phyloP scores from a whole-genome alignment of 2,329 filamentous ascomycete genomes.

The Leptographium flavum region DNA sequence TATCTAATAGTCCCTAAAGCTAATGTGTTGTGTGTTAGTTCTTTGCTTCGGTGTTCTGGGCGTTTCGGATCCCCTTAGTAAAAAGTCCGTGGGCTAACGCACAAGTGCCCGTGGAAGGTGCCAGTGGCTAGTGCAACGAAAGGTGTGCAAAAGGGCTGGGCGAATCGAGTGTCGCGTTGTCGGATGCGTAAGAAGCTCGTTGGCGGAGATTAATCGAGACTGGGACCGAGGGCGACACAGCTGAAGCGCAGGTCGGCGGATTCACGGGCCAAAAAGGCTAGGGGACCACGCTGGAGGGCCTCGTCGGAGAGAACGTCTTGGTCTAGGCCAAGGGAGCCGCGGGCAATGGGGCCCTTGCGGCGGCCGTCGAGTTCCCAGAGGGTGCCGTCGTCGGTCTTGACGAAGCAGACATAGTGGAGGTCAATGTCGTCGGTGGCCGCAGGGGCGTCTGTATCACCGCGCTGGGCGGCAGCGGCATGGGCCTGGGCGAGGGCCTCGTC shows the following conservation, averaged over 20 bases:
- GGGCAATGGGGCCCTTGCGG: conserved; percentile 39
- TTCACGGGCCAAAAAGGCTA: conserved; percentile 41
- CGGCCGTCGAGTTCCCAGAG: conserved; percentile 48
- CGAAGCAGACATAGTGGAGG: conserved; percentile 91
- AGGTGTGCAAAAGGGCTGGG: too few species aligned
- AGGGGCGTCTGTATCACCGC: conserved; percentile 69
- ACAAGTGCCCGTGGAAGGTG: too few species aligned
- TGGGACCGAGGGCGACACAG: conserved; percentile 39
- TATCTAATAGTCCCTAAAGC: too few species aligned
- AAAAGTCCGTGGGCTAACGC: too few species aligned
- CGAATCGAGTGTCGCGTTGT: too few species aligned
- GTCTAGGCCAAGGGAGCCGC: conserved; percentile 38
- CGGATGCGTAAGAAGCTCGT: too few species aligned
- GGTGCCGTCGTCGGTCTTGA: conserved; percentile 53
- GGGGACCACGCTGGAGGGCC: conserved; percentile 55
- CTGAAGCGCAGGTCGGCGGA: conserved; percentile 42
- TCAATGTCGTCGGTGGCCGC: conserved; percentile 71
- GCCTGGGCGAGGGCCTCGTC: conserved; percentile 62
- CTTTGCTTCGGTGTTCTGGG: too few species aligned
- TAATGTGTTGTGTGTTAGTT: too few species aligned
- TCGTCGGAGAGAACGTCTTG: conserved; percentile 65
- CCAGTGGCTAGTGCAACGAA: too few species aligned
- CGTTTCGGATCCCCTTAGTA: too few species aligned
- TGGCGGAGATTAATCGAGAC: conserved; percentile 21
- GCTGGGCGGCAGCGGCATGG: conserved; percentile 61